Conservation (phyloP, 2,329 filamentous ascomycete species). For the Blastomyces parvus region DNA sequence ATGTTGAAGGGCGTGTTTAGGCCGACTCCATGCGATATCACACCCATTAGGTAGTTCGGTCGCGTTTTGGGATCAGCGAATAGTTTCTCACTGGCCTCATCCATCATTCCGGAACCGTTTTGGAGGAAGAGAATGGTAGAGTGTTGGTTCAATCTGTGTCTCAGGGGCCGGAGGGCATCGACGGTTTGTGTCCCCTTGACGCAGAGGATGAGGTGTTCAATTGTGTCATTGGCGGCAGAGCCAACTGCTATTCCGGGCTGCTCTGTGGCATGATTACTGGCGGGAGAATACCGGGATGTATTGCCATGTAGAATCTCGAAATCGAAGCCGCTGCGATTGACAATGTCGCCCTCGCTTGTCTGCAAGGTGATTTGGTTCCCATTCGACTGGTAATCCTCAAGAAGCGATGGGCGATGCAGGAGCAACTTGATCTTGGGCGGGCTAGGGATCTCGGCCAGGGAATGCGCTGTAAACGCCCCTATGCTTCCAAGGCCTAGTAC, state of each 20-base stretch:
- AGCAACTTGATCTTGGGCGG: conserved; percentile 68
- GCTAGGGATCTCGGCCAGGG: conserved; percentile 51
- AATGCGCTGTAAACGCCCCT: conserved; percentile 67
- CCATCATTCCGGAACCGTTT: conserved; percentile 75
- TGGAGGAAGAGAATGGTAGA: conserved; percentile 69
- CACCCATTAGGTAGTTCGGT: conserved; percentile 68
- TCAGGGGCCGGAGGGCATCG: conserved; percentile 54
- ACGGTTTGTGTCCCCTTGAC: conserved; percentile 64
- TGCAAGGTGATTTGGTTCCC: conserved; percentile 27
- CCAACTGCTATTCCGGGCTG: not conserved
- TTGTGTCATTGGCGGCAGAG: conserved; percentile 38
- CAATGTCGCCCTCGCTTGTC: conserved; percentile 22
- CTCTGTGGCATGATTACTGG: not conserved
- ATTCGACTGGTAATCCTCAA: conserved; percentile 27
- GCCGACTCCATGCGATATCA: conserved; percentile 51
- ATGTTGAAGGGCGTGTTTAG: conserved; percentile 43
- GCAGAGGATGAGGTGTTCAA: conserved; percentile 66
- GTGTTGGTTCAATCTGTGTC: conserved; percentile 53
- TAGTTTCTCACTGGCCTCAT: conserved; percentile 60
- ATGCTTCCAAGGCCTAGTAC: conserved; percentile 74
- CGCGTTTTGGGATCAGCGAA: conserved; percentile 57
- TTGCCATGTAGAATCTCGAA: not conserved
- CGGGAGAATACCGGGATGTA: not conserved
- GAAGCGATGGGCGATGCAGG: conserved; percentile 49
- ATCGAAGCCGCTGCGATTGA: not conserved